phyloP scores from a whole-genome alignment of 805 yeast species.

The Yarrowia divulgata region DNA sequence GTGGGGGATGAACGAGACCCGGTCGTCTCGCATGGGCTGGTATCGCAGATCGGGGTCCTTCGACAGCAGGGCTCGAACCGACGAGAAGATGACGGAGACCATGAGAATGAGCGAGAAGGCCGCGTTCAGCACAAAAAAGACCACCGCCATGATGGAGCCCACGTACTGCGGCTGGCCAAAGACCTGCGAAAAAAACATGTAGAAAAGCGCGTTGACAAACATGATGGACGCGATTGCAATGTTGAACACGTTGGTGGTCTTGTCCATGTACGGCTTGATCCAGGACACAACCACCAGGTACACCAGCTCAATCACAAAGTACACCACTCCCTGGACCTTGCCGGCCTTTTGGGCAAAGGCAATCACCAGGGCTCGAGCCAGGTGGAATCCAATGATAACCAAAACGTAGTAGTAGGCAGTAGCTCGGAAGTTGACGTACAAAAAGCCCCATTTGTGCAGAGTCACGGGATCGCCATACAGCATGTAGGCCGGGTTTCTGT shows the following conservation, averaged over 20 bases:
- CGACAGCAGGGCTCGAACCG: slow-evolving; percentile 80
- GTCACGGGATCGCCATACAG: slow-evolving; percentile 83
- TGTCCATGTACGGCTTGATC: slow-evolving; percentile 91
- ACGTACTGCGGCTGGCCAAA: slow-evolving; percentile 86
- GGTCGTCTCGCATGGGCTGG: slow-evolving; percentile 95
- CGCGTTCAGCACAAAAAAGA: slow-evolving; percentile 89
- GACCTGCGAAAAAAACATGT: slow-evolving; percentile 84
- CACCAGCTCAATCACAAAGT: slow-evolving; percentile 76
- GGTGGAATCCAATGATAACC: slow-evolving; percentile 67
- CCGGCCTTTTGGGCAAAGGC: slow-evolving; percentile 86
- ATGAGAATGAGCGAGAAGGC: slow-evolving; percentile 81
- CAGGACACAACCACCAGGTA: slow-evolving; percentile 71
- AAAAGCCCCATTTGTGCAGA: slow-evolving; percentile 87
- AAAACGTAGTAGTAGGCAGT: slow-evolving; percentile 83
- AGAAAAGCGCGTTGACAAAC: slow-evolving; percentile 82
- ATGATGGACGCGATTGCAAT: slow-evolving; percentile 82
- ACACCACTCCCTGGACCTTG: slow-evolving; percentile 77
- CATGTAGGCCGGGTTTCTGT: slow-evolving; percentile 90
- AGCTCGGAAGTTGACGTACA: slow-evolving; percentile 91
- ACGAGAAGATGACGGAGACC: slow-evolving; percentile 85
- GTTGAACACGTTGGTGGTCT: slow-evolving; percentile 91
- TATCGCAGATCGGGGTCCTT: slow-evolving; percentile 95
- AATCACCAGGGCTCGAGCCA: slow-evolving; percentile 79
- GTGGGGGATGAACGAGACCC: slow-evolving; percentile 81
- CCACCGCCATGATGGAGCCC: slow-evolving; percentile 90